Conservation (phyloP, 2,329 filamentous ascomycete genomes). For the Diplocarpon rosae region DNA sequence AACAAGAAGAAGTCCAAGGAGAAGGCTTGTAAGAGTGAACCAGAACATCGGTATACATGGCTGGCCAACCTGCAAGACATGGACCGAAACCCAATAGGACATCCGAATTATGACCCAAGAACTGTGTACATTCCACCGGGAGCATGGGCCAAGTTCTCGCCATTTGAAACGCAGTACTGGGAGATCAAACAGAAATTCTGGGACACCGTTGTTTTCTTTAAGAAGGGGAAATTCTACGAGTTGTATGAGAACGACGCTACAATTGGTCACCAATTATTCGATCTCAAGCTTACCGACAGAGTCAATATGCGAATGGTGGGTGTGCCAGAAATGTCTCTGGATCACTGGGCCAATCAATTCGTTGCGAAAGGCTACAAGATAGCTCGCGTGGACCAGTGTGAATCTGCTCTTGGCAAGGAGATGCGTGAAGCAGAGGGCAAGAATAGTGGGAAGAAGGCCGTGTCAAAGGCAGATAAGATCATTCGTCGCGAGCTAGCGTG, state of each 20-base stretch:
- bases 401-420: conserved; percentile 90
- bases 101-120: conserved; percentile 84
- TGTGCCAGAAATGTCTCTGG: conserved; percentile 89
- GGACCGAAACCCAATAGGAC: conserved; percentile 63
- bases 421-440: conserved; percentile 84
- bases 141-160: conserved; percentile 74
- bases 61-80: conserved; percentile 77
- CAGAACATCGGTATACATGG: conserved; percentile 82
- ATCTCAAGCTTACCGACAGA: conserved; percentile 92
- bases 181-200: conserved; percentile 97
- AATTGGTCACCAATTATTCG: conserved; percentile 90
- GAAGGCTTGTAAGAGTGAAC: conserved; percentile 72
- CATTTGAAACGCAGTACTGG: conserved; percentile 98
- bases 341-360: conserved; percentile 96
- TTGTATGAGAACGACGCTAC: conserved; percentile 97
- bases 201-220: conserved; percentile 98
- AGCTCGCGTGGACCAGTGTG: conserved; percentile 90
- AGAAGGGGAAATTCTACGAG: conserved; percentile 99
- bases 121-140: conserved; percentile 81
- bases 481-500: conserved; percentile 85
- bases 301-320: conserved; percentile 99
- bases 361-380: conserved; percentile 98
- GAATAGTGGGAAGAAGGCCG: conserved; percentile 23
- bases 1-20: conserved; percentile 32
- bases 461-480: conserved; percentile 73